Evolutionary conservation across 2,329 filamentous ascomycete genomes (phyloP), one percentile per base, ranked within the genome.

Genomic region (Ceratocystis harringtonii): DNA sequence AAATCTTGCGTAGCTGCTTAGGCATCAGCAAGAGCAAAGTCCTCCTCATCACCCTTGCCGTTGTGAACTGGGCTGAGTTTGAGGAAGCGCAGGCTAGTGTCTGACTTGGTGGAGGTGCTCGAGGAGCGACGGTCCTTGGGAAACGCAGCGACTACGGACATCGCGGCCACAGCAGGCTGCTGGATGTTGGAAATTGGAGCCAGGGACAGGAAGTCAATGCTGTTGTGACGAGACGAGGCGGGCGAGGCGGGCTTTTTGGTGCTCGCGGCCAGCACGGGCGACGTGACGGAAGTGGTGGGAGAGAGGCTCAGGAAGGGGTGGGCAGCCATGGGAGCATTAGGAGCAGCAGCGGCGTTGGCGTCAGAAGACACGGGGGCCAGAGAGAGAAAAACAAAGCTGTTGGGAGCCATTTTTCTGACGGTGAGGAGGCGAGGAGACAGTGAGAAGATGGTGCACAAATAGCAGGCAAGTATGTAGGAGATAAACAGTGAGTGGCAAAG

Each of bases 21-120:
- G 19, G 30, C 62, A 22, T 63, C 73, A 71, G 77, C 72, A 68
- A 78, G 72, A 41, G 75, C 74, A 50, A 79, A 74, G 70, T 81
- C 78, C 73, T 79, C 74, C 72, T 76, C 84, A 76, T 85, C 83
- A 58, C 75, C 77, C 75, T 81, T 79, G 76, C 84, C 84, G 74
- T 78, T 84, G 78, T 85, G 82, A 67, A 86, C 83, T 43, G 83
- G 83, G 28, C 81, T 81, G 66, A 87, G 81, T 77, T 84, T 85
- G 70, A 87, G 79, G 73, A 86, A 81, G 28, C 69, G 71, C 70
- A 66, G 68, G 71, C 74, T 77, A 70, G 71, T 74, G 68, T 74
- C 73, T 72, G 78, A 81, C 76, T 78, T 81, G 69, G 79, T 72
- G 73, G 79, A 82, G 55, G 19, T 28, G 12, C 25, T 58, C 66